Percentiles rank a stretch among this genome's conserved stretches.
phyloP scores from a whole-genome alignment of 2,329 filamentous ascomycete genomes.

The Ophiosphaerella korrae region DNA sequence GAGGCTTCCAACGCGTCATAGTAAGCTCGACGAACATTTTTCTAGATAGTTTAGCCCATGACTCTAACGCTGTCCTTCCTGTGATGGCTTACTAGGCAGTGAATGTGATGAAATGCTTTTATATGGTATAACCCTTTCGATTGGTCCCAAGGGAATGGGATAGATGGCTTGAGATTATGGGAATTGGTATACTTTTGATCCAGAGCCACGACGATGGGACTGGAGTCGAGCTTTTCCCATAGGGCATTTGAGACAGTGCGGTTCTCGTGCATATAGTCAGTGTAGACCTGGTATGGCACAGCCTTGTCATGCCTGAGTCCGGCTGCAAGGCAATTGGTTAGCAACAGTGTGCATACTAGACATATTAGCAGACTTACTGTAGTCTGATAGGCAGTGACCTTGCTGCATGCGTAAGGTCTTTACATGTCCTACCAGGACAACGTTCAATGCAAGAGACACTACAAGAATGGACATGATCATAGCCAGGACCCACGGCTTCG shows the following conservation, averaged over 20 bases:
- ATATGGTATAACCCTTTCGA: constrained; percentile 6
- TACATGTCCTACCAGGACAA: background rate
- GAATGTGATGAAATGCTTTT: constrained; percentile 14
- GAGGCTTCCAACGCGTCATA: background rate
- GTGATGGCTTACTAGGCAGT: constrained; percentile 7
- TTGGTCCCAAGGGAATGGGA: constrained; percentile 8
- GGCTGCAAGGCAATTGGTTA: background rate
- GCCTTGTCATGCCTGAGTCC: background rate
- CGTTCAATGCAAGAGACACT: background rate
- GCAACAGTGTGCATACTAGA: background rate
- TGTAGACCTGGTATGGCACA: constrained; percentile 1
- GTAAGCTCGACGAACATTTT: background rate
- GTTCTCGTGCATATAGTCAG: constrained; percentile 4
- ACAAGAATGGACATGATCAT: background rate
- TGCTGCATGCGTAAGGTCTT: constrained; percentile 1
- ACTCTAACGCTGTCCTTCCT: no score
- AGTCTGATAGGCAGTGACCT: background rate
- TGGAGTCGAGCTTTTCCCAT: constrained; percentile 3
- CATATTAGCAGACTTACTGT: background rate
- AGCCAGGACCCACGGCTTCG: background rate
- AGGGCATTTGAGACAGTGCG: constrained; percentile 3
- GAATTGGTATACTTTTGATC: background rate
- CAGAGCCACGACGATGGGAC: constrained; percentile 1
- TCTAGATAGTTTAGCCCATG: background rate
- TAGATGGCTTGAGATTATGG: constrained; percentile 1